phyloP scores from a whole-genome alignment of 495 filamentous ascomycete genomes.

The Penicillium parvum region DNA sequence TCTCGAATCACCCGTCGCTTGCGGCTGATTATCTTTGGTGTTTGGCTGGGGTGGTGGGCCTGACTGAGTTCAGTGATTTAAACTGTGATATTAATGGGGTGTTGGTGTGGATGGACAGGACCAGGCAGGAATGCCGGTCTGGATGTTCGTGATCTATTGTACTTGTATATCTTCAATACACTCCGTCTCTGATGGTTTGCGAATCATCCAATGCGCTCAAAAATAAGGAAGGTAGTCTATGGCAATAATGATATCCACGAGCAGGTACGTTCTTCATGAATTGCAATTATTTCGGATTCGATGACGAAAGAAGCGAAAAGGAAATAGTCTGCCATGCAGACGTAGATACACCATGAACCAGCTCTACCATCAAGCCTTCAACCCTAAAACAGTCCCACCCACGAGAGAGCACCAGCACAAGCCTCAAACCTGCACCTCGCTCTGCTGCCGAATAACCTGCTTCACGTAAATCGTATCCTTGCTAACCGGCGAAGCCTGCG shows the following conservation, averaged over 20 bases:
- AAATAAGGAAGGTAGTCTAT: neutral
- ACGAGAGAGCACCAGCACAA: too few species aligned
- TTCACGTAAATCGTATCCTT: slow-evolving; percentile 34
- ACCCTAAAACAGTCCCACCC: too few species aligned
- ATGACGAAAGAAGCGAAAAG: too few species aligned
- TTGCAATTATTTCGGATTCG: too few species aligned
- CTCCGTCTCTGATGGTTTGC: neutral
- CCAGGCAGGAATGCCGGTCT: neutral
- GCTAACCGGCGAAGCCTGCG: neutral
- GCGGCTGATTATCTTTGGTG: neutral
- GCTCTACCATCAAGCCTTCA: too few species aligned
- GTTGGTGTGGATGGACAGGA: neutral
- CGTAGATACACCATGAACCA: too few species aligned
- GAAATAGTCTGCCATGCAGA: too few species aligned
- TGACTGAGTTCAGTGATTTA: too few species aligned
- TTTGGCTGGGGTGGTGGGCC: slow-evolving; percentile 1
- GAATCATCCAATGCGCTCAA: too few species aligned
- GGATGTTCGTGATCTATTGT: slow-evolving; percentile 26
- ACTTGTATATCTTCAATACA: slow-evolving; percentile 32
- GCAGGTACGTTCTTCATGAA: too few species aligned
- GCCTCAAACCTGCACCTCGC: slow-evolving; percentile 24
- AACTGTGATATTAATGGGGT: neutral
- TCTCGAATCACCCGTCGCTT: neutral
- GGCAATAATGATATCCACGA: too few species aligned
- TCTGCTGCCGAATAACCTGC: slow-evolving; percentile 39